Conservation (phyloP, 345 rosid species). For the Salix purpurea region DNA sequence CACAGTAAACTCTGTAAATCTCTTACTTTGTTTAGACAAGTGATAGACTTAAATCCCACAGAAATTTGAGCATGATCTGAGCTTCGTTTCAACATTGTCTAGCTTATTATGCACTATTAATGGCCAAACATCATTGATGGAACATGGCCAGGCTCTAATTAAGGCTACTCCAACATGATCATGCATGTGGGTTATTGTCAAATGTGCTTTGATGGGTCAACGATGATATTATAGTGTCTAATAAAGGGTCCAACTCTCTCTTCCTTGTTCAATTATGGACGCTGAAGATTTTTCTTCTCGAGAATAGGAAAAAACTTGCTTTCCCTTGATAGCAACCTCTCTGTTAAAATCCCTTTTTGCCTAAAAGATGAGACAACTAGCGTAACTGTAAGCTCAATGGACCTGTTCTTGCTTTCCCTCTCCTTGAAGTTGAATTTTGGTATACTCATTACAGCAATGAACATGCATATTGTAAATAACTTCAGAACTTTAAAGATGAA, state of each 20-base stretch:
- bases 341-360: not conserved
- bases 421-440: not conserved
- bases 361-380: not conserved
- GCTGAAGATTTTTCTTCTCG: not conserved
- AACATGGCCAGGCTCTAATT: not conserved
- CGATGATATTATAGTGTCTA: not conserved
- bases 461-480: no score
- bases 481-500: no score
- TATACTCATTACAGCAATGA: not conserved
- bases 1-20: no score
- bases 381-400: not conserved
- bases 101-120: not conserved
- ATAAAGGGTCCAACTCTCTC: not conserved
- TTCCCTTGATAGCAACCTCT: not conserved
- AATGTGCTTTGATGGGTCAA: not conserved
- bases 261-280: not conserved
- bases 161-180: not conserved
- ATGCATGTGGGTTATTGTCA: not conserved
- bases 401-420: not conserved
- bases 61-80: not conserved
- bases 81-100: not conserved
- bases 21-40: no score
- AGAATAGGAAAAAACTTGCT: not conserved
- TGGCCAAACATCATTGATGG: not conserved
- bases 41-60: not conserved